phyloP scores from a whole-genome alignment of 139 green algal species.

The Chlamydomonas sp. region DNA sequence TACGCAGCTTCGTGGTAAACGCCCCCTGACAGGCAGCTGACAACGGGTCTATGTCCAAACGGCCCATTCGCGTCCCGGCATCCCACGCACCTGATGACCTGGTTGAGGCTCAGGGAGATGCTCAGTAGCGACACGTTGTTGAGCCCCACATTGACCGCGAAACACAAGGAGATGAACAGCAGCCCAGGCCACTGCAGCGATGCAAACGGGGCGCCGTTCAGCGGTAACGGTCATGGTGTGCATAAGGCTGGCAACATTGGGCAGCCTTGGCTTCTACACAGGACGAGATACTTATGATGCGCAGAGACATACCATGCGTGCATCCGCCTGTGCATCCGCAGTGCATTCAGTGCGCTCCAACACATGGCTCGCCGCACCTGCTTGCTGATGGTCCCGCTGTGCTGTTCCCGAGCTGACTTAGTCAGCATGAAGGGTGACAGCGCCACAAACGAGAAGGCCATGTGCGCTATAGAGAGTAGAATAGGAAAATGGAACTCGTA shows the following conservation, averaged over 20 bases:
- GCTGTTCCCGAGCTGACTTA: conserved; percentile 34
- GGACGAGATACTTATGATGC: too few relatives aligned
- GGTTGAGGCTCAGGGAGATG: conserved; percentile 59
- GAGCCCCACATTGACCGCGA: conserved; percentile 52
- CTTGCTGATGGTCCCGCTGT: conserved; percentile 33
- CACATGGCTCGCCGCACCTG: conserved; percentile 1
- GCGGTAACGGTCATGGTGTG: not conserved
- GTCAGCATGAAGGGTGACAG: conserved; percentile 45
- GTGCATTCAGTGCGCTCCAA: too few relatives aligned
- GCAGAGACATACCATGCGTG: too few relatives aligned
- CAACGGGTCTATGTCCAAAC: too few relatives aligned
- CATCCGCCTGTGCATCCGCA: too few relatives aligned
- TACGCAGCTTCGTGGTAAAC: too few relatives aligned
- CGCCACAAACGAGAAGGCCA: conserved; percentile 52
- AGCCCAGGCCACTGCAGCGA: conserved; percentile 43
- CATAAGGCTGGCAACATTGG: not conserved
- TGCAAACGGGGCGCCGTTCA: not conserved
- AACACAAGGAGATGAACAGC: conserved; percentile 6
- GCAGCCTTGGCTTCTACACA: too few relatives aligned
- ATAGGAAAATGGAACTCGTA: conserved; percentile 68
- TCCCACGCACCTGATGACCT: conserved; percentile 56
- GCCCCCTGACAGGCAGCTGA: too few relatives aligned
- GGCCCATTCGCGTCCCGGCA: not conserved
- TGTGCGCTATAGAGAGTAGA: conserved; percentile 56
- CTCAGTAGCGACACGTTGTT: conserved; percentile 58